Evolutionary conservation across 1,139 yeast genomes (phyloP), one percentile per base, ranked within the genome.

Genomic region (Candida tetrigidarum): DNA sequence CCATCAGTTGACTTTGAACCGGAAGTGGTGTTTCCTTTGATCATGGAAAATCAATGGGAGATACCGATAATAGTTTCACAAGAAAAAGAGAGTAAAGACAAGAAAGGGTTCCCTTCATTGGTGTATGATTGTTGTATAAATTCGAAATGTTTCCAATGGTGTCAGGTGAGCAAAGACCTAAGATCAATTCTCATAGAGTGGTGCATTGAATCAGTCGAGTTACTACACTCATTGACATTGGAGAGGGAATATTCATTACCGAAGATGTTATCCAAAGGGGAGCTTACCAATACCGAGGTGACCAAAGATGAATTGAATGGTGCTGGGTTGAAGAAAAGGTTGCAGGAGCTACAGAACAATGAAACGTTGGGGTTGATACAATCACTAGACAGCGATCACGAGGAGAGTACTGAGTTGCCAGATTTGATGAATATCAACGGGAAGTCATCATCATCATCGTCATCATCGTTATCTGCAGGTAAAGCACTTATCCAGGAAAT

Each of bases 121-220:
- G 90, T 88, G 3, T 80, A 82, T 56, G 96, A 90, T 60, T 89
- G 96, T 60, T 83, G 91, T 32, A 77, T 88, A 43, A 81, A 84
- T 58, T 71, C 78, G 14, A 66, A 66, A 11, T 80, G 90, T 48
- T 78, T 84, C 64, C 71, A 74, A 45, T 84, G 92, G 84, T 71
- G 85, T 40, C 74, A 80, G 42, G 60, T 79, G 32, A 86, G 83
- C 52, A 45, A 54, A 2, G 82, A 80, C 45, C 65, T 81, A 44
- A 66, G 72, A 45, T 62, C 70, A 20, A 80, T 81, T 10, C 55
- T 78, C 44, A 71, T 78, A 20, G 85, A 80, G 51, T 81, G 85
- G 86, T 76, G 90, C 54, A 59, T 86, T 40, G 93, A 86, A 55
- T 79, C 88, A 2, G 77, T 84, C 6, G 93, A 86, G 56, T 62